Conservation (phyloP, 2,329 filamentous ascomycete genomes). For the Sporothrix humicola region DNA sequence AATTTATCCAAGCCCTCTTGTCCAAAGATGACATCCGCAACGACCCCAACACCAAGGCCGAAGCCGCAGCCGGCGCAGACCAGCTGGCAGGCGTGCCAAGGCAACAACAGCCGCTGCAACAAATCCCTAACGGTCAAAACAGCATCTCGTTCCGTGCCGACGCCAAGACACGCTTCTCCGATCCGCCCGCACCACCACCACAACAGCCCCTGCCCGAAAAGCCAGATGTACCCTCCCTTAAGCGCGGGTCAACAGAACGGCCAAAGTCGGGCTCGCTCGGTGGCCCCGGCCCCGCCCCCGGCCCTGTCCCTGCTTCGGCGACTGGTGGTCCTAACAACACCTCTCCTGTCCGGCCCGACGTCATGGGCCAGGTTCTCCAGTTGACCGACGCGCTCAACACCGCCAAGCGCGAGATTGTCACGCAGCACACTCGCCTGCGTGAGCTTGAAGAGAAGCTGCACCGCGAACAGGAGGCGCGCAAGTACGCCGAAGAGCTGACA, state of each 20-base stretch:
- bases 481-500: conserved; percentile 82
- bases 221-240: conserved; percentile 77
- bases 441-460: conserved; percentile 79
- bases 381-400: conserved; percentile 83
- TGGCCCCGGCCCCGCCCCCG: too few species aligned
- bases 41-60: conserved; percentile 53
- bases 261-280: conserved; percentile 59
- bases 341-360: conserved; percentile 66
- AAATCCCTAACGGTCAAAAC: conserved; percentile 57
- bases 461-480: conserved; percentile 80
- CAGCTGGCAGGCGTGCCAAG: neutral
- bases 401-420: conserved; percentile 85
- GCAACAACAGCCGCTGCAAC: conserved; percentile 38
- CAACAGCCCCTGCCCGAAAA: conserved; percentile 94
- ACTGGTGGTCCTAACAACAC: conserved; percentile 47
- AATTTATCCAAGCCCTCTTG: conserved; percentile 78
- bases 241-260: conserved; percentile 76
- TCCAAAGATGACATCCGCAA: conserved; percentile 71
- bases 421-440: conserved; percentile 78
- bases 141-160: conserved; percentile 68
- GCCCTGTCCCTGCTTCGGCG: too few species aligned
- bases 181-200: conserved; percentile 90
- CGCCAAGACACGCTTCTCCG: conserved; percentile 82
- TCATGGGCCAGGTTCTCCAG: conserved; percentile 75
- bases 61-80: conserved; percentile 42